Percentiles rank a stretch among this genome's conserved stretches.
Conservation (phyloP, 768 basidiomycete species). For the Termitomyces heimii region DNA sequence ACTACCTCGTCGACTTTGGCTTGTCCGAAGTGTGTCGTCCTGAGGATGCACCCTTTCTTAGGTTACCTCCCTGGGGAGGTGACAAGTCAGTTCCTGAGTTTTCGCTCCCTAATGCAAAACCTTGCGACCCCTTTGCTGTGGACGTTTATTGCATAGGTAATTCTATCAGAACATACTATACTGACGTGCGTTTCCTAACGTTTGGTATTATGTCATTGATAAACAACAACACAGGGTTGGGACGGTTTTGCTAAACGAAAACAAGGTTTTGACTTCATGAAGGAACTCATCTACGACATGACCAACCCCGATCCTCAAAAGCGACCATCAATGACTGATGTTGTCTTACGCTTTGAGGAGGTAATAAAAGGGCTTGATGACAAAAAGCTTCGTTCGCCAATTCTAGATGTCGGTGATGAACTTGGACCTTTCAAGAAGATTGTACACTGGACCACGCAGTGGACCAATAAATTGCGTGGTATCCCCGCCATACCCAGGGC, state of each 20-base stretch:
- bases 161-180: neutral
- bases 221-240: neutral
- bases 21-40: neutral
- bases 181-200: neutral
- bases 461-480: neutral
- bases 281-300: neutral
- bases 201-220: neutral
- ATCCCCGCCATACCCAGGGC: neutral
- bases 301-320: conserved; percentile 20
- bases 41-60: neutral
- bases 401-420: conserved; percentile 5
- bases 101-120: neutral
- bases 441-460: neutral
- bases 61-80: neutral
- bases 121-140: neutral
- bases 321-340: conserved; percentile 27
- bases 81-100: neutral
- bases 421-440: neutral
- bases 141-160: neutral
- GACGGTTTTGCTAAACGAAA: neutral
- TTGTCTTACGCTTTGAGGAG: conserved; percentile 17
- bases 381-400: conserved; percentile 24
- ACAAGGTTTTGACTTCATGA: neutral
- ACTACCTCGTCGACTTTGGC: neutral
- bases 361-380: conserved; percentile 14